Conservation (phyloP, 1,139 yeast genomes). For the Suhomyces coccinellae region DNA sequence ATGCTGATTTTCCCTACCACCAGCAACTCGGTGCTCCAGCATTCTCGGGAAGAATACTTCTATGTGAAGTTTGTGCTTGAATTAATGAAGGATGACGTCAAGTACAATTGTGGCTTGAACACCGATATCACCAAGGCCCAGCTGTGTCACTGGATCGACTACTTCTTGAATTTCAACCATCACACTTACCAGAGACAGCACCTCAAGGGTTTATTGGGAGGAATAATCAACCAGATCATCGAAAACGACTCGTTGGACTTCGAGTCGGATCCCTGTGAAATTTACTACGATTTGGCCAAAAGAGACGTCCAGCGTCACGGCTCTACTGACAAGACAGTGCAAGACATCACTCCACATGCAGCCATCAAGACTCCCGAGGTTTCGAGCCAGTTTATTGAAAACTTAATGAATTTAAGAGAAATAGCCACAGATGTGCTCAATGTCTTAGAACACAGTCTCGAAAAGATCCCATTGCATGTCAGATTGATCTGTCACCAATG, state of each 20-base stretch:
- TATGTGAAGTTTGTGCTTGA: conserved; percentile 60
- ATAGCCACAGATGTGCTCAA: conserved; percentile 57
- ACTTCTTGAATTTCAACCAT: conserved; percentile 57
- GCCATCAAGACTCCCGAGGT: conserved; percentile 83
- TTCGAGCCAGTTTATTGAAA: conserved; percentile 64
- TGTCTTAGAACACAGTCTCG: conserved; percentile 40
- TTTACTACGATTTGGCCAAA: conserved; percentile 50
- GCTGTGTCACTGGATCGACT: conserved; percentile 46
- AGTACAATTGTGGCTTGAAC: conserved; percentile 24
- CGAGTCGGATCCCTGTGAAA: conserved; percentile 79
- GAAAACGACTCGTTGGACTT: conserved; percentile 61
- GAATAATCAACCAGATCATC: conserved; percentile 46
- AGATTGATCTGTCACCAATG: conserved; percentile 42
- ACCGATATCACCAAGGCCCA: conserved; percentile 40
- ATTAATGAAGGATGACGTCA: conserved; percentile 50
- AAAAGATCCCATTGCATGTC: conserved; percentile 61
- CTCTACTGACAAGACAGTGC: conserved; percentile 28
- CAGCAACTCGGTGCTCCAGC: conserved; percentile 30
- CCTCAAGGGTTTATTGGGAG: conserved; percentile 54
- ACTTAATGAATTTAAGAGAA: conserved; percentile 76
- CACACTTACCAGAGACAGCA: conserved; percentile 60
- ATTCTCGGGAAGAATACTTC: conserved; percentile 73
- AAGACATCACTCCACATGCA: conserved; percentile 50
- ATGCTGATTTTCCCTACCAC: conserved; percentile 49
- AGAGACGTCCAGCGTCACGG: conserved; percentile 51